Base-by-base conservation (phyloP, 805 yeast species). In the Candida andamanensis region DNA sequence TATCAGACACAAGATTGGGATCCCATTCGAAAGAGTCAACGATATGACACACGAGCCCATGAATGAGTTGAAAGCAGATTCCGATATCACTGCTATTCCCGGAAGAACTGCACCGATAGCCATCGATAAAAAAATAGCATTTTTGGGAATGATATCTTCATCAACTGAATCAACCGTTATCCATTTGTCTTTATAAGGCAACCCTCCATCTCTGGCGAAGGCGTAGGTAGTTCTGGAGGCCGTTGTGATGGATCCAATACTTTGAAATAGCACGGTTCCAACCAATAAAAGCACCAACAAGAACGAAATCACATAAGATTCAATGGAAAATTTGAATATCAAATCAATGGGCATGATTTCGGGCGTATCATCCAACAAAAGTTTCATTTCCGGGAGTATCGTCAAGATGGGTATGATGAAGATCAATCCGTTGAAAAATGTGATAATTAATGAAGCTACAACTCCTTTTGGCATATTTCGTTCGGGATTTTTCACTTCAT, bases 161-260 rank as follows among this genome's bases (percentile, higher is more conserved):
- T 73, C 74, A 5, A 59, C 54, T 1, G 72, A 62, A 44, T 79
- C 80, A 25, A 85, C 84, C 44, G 71, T 69, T 3, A 76, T 70
- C 86, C 89, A 83, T 11, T 72, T 45, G 9, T 71, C 63, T 34
- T 75, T 71, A 44, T 64, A 73, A 2, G 94, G 94, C 26, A 85
- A 56, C 0, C 87, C 95, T 22, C 79, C 84, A 52, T 85, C 95
- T 59, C 95, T 72, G 32, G 90, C 85, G 59, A 85, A 78, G 16
- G 85, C 81, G 51, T 74, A 84, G 0, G 86, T 83, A n/a, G 80
- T 72, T 67, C 94, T 72, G 3, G 92, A 82, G 2, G 87, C 83
- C 0, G 94, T 80, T 1, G 92, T 84, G 21, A 82, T 65, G 1
- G 90, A 73, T 4, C 94, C 89, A 30, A 85, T 76, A 2, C 87